These are phyloP conservation scores for Phytopythium helicoides DNA, from an alignment of 352 stramenopile species.

Conservation along the genomic window DNA sequence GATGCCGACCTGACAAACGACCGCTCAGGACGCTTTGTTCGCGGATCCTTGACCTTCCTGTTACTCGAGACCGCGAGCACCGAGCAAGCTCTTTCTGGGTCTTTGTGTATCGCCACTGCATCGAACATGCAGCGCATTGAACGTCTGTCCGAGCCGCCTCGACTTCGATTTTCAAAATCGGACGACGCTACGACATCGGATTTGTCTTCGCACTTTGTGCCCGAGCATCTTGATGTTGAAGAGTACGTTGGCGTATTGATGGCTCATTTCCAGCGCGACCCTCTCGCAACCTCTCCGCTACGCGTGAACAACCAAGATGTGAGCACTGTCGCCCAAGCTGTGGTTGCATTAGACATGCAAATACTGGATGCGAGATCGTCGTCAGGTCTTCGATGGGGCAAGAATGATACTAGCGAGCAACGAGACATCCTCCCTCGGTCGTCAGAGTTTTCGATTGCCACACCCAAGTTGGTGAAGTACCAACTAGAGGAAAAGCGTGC, in stretches of 20 bases:
- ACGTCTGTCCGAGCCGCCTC: constrained; percentile 2
- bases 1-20: neutral
- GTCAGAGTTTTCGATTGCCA: constrained; percentile 38
- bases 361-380: constrained; percentile 81
- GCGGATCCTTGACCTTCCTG: constrained; percentile 71
- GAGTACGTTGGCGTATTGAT: constrained; percentile 57
- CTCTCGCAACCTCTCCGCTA: constrained; percentile 35
- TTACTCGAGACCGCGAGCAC: constrained; percentile 41
- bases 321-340: constrained; percentile 49
- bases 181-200: neutral
- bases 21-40: constrained; percentile 25
- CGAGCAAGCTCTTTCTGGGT: constrained; percentile 24
- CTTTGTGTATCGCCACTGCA: constrained; percentile 60
- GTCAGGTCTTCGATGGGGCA: constrained; percentile 79
- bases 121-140: constrained; percentile 69
- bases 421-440: constrained; percentile 10
- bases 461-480: constrained; percentile 82
- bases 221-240: constrained; percentile 39
- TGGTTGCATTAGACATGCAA: constrained; percentile 54
- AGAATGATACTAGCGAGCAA: constrained; percentile 24
- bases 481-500: constrained; percentile 80
- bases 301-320: constrained; percentile 46
- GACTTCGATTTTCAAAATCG: neutral
- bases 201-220: constrained; percentile 29
- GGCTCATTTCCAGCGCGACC: constrained; percentile 57